A percentile compares a stretch with the other conserved stretches of the same genome.
Evolutionary conservation across 2,329 filamentous ascomycete species (phyloP).

Genomic region (Volutella citrinella): DNA sequence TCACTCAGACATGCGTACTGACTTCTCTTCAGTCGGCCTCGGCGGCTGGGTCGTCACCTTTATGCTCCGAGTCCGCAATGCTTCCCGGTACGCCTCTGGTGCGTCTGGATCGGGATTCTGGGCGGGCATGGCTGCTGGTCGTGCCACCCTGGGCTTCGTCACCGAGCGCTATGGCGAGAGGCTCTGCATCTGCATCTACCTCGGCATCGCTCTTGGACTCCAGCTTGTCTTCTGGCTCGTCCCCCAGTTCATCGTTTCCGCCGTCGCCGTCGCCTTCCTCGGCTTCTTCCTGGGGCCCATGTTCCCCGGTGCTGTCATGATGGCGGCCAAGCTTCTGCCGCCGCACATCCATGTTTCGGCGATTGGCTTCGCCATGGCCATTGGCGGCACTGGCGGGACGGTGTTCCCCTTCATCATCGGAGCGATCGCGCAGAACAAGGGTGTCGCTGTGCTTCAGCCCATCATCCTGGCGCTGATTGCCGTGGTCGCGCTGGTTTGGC

Average conservation of each 20-base stretch:
- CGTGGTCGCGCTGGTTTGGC: slow-evolving; percentile 32
- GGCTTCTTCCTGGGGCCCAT: slow-evolving; percentile 75
- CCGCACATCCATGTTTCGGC: slow-evolving; percentile 66
- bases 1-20: not conserved
- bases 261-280: slow-evolving; percentile 64
- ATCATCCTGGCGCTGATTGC: slow-evolving; percentile 44
- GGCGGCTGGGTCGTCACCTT: slow-evolving; percentile 80
- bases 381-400: slow-evolving; percentile 68
- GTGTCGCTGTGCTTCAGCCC: slow-evolving; percentile 49
- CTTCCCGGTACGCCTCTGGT: slow-evolving; percentile 63
- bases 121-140: slow-evolving; percentile 71
- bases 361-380: slow-evolving; percentile 71
- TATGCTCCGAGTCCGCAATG: slow-evolving; percentile 69
- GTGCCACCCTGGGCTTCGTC: slow-evolving; percentile 66
- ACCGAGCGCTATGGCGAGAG: slow-evolving; percentile 68
- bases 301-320: slow-evolving; percentile 70
- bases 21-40: slow-evolving; percentile 47
- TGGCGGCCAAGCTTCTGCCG: slow-evolving; percentile 68
- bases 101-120: slow-evolving; percentile 74
- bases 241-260: slow-evolving; percentile 54
- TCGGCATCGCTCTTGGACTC: slow-evolving; percentile 56
- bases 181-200: slow-evolving; percentile 56
- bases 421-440: slow-evolving; percentile 52
- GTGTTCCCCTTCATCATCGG: slow-evolving; percentile 60
- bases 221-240: slow-evolving; percentile 59